Percentiles rank a stretch among this genome's conserved stretches.
Evolutionary conservation across 169 alveolate genomes (phyloP).

Genomic region (Cardiosporidium cionae): DNA sequence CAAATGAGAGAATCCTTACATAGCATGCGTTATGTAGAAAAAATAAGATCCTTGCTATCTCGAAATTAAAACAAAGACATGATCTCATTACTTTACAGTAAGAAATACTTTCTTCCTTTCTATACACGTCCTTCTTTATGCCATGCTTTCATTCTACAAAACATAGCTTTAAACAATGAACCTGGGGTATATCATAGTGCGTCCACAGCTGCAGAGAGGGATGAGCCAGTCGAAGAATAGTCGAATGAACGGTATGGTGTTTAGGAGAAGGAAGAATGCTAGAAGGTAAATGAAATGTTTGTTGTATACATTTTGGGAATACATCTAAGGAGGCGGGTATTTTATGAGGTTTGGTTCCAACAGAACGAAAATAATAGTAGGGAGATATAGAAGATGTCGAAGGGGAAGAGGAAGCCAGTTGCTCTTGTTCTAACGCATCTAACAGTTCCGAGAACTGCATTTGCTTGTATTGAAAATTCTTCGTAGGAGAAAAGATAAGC

Average conservation of each 20-base stretch:
- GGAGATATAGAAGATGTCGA: neutral
- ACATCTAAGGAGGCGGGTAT: neutral
- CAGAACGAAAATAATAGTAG: neutral
- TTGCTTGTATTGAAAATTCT: neutral
- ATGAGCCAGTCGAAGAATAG: neutral
- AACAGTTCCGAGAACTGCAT: neutral
- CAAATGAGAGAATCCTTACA: too few relatives aligned
- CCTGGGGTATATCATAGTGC: neutral
- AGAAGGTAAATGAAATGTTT: neutral
- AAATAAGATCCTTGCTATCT: too few relatives aligned
- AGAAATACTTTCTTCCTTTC: too few relatives aligned
- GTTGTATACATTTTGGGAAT: neutral
- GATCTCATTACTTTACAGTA: too few relatives aligned
- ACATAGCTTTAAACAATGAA: neutral
- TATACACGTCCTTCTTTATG: neutral
- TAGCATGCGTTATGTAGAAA: too few relatives aligned
- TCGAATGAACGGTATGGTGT: slow-evolving; percentile 24
- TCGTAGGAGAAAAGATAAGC: neutral
- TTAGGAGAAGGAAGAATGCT: too few relatives aligned
- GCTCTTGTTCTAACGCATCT: neutral
- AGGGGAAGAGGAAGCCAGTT: too few relatives aligned
- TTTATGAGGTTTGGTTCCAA: neutral
- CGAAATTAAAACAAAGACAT: too few relatives aligned
- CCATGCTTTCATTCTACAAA: neutral
- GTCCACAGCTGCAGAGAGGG: neutral